These are phyloP conservation scores for Dichotomopilus funicola DNA, from an alignment of 2,329 filamentous ascomycete genomes.

Conservation along the genomic window DNA sequence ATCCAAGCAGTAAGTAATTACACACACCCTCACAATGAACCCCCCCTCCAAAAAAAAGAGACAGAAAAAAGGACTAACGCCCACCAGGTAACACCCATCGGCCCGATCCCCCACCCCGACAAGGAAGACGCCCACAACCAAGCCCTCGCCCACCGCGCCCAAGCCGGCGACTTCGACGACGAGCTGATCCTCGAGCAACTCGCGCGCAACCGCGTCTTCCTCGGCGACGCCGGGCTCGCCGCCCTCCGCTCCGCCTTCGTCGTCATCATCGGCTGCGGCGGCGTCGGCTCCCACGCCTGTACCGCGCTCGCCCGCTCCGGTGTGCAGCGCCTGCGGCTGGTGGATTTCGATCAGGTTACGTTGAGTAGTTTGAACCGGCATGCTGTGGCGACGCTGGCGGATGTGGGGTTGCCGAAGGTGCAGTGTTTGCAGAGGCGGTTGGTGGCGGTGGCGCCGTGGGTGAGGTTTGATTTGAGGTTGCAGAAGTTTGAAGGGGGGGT, in stretches of 20 bases:
- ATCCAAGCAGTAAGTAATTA: slow-evolving; percentile 31
- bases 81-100: slow-evolving; percentile 53
- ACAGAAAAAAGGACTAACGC: neutral
- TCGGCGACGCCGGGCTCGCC: slow-evolving; percentile 71
- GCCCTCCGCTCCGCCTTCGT: slow-evolving; percentile 79
- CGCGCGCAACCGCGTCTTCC: slow-evolving; percentile 85
- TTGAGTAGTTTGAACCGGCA: slow-evolving; percentile 93
- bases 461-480: slow-evolving; percentile 76
- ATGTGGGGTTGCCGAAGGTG: slow-evolving; percentile 91
- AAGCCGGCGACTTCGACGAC: slow-evolving; percentile 58
- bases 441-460: slow-evolving; percentile 86
- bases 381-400: slow-evolving; percentile 85
- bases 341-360: slow-evolving; percentile 97
- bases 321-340: slow-evolving; percentile 76
- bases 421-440: slow-evolving; percentile 72
- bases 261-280: slow-evolving; percentile 85
- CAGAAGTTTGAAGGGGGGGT: slow-evolving; percentile 70
- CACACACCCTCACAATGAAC: neutral
- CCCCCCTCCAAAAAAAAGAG: too few species aligned
- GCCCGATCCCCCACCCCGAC: slow-evolving; percentile 42
- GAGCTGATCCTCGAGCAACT: slow-evolving; percentile 92
- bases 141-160: slow-evolving; percentile 52
- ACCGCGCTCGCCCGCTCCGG: slow-evolving; percentile 84
- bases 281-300: slow-evolving; percentile 87
- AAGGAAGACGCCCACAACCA: slow-evolving; percentile 57